A percentile compares a stretch with the other conserved stretches of the same genome.
These are phyloP conservation scores for Sarocladium brachiariae DNA, from an alignment of 2,329 filamentous ascomycete genomes.

Conservation along the genomic window DNA sequence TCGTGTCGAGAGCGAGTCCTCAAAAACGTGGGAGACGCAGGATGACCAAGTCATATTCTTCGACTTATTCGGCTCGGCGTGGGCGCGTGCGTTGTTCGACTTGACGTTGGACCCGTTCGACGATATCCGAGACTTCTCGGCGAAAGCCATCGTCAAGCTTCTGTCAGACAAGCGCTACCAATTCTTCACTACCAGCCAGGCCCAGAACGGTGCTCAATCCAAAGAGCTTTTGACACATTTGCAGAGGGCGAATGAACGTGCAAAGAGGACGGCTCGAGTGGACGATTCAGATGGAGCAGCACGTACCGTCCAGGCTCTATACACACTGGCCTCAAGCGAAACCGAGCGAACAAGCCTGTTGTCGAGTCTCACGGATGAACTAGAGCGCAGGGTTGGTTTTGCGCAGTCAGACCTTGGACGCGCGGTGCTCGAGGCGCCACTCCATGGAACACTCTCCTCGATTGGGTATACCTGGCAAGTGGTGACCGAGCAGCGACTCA, in stretches of 20 bases:
- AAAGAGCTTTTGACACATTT: slow-evolving; percentile 35
- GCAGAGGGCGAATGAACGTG: slow-evolving; percentile 44
- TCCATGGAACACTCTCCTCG: slow-evolving; percentile 65
- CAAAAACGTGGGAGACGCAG: slow-evolving; percentile 30
- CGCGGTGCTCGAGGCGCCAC: slow-evolving; percentile 58
- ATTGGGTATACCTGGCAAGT: slow-evolving; percentile 52
- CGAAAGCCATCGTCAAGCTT: slow-evolving; percentile 42
- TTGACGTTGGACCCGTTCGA: slow-evolving; percentile 87
- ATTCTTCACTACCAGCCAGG: slow-evolving; percentile 9
- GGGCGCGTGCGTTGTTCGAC: slow-evolving; percentile 64
- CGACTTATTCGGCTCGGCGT: slow-evolving; percentile 37
- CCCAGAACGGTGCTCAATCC: neutral
- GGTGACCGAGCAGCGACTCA: slow-evolving; percentile 34
- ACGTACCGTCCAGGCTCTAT: slow-evolving; percentile 64
- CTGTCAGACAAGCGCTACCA: slow-evolving; percentile 32
- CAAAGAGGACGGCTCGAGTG: slow-evolving; percentile 69
- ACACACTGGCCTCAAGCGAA: slow-evolving; percentile 43
- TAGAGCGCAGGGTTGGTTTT: slow-evolving; percentile 59
- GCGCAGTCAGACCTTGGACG: slow-evolving; percentile 58
- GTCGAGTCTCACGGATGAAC: slow-evolving; percentile 46
- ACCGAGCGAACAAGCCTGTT: slow-evolving; percentile 44
- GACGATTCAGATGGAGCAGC: slow-evolving; percentile 92
- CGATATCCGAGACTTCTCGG: slow-evolving; percentile 65
- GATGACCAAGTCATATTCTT: slow-evolving; percentile 35
- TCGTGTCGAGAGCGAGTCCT: slow-evolving; percentile 57